Evolutionary conservation across 23 red algal genomes (phyloP).

Genomic region (Chondrus crispus): DNA sequence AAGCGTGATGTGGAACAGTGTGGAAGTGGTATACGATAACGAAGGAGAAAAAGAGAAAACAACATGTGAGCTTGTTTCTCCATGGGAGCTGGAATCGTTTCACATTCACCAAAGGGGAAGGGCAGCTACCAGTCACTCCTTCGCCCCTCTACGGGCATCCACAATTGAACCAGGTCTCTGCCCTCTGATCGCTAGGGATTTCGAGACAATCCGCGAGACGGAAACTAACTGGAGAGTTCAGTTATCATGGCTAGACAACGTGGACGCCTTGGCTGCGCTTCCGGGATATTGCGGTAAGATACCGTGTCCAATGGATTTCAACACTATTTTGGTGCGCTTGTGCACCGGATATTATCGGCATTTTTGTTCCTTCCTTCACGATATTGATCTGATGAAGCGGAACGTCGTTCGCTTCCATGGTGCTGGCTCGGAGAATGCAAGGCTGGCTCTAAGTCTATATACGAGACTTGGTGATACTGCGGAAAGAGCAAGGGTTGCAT

Average conservation of each 20-base stretch:
- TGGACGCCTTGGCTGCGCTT: constrained; percentile 21
- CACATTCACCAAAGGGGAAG: neutral
- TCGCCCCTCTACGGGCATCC: neutral
- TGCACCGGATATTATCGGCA: constrained; percentile 66
- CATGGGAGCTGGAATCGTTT: constrained; percentile 71
- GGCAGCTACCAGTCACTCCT: neutral
- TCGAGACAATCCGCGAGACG: constrained; percentile 31
- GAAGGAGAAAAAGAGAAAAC: constrained; percentile 58
- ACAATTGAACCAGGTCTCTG: constrained; percentile 53
- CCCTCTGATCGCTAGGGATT: constrained; percentile 27
- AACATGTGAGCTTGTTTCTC: constrained; percentile 44
- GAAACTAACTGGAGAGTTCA: constrained; percentile 42
- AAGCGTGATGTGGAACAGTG: constrained; percentile 58
- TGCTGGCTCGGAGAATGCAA: constrained; percentile 33
- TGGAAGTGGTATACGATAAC: constrained; percentile 77
- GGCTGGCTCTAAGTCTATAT: neutral
- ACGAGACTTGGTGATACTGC: constrained; percentile 36
- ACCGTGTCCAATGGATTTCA: constrained; percentile 67
- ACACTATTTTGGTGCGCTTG: constrained; percentile 48
- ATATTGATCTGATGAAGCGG: constrained; percentile 30
- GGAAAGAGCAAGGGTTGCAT: constrained; percentile 19
- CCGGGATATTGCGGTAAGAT: constrained; percentile 41
- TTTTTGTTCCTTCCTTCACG: constrained; percentile 40
- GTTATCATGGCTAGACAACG: constrained; percentile 59
- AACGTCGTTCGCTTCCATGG: constrained; percentile 45